Base-by-base conservation (phyloP, 1,284 basidiomycete genomes). In the Pyrrhoderma noxium region DNA sequence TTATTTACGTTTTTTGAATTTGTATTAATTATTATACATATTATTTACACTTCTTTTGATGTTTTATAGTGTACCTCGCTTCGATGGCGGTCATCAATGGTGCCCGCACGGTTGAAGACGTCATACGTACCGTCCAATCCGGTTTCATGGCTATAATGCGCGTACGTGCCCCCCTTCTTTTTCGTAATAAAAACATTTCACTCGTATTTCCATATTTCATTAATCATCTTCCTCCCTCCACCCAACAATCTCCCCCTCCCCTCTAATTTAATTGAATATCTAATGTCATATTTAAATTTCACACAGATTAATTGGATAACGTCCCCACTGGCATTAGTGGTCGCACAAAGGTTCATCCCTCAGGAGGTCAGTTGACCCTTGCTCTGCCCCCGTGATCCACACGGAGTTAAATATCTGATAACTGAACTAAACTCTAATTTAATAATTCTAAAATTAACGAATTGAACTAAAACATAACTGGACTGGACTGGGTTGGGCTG, bases 11-110 rank as follows among this genome's bases (percentile, higher is more conserved):
- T n/a, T n/a, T n/a, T n/a, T n/a, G n/a, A n/a, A n/a, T n/a, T n/a
- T n/a, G n/a, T n/a, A n/a, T n/a, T n/a, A n/a, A n/a, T n/a, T n/a
- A n/a, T n/a, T n/a, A n/a, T n/a, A n/a, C n/a, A n/a, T n/a, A n/a
- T n/a, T n/a, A n/a, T n/a, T n/a, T n/a, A n/a, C n/a, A n/a, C n/a
- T n/a, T 22, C 14, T 25, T 2, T 42, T 8, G 2, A 38, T 41
- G 43, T 35, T n/a, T n/a, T n/a, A 37, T 54, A 73, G 73, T 75
- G 22, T 79, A 83, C 65, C 73, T 93, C 45, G 71, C 82, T 0
- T 89, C 80, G 43, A 87, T 92, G 81, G 88, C 90, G 3, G 68
- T 93, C 46, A 91, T 95, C 59, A 87, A 85, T 59, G 92, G 92
- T 39, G 88, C 87, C 11, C 79, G 76, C 59, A 79, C 82, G 2